phyloP scores from a whole-genome alignment of 1,284 basidiomycete genomes.

The Microbotryum silenes-acaulis region DNA sequence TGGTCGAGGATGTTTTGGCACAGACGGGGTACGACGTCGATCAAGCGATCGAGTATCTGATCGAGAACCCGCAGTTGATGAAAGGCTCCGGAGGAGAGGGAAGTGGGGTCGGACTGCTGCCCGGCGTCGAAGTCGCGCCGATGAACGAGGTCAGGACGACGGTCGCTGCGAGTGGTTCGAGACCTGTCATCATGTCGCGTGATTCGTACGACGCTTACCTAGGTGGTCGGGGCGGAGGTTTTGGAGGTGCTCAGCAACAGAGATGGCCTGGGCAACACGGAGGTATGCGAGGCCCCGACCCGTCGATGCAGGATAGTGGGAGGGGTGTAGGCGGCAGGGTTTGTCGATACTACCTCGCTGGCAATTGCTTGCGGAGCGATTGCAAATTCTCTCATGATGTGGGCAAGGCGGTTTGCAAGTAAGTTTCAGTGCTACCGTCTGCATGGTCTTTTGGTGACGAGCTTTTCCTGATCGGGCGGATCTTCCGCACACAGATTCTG shows the following conservation, averaged over 20 bases:
- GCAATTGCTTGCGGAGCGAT: conserved; percentile 89
- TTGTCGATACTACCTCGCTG: conserved; percentile 91
- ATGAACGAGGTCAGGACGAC: conserved; percentile 1
- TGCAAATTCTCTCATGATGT: conserved; percentile 67
- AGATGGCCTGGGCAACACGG: conserved; percentile 22
- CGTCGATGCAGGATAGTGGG: conserved; percentile 18
- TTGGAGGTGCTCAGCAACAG: not conserved
- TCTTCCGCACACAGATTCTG: conserved; percentile 69
- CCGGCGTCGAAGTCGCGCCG: conserved; percentile 2
- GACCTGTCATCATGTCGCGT: conserved; percentile 33
- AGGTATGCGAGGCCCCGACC: conserved; percentile 27
- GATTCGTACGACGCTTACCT: conserved; percentile 32
- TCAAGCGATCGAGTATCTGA: conserved; percentile 80
- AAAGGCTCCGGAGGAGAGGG: conserved; percentile 16
- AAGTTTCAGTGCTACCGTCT: conserved; percentile 33
- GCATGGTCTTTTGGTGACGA: not conserved
- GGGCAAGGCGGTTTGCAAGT: conserved; percentile 53
- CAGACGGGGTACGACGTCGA: conserved; percentile 90
- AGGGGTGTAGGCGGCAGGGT: conserved; percentile 46
- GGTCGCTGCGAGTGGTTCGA: conserved; percentile 18
- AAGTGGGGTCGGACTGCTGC: conserved; percentile 29
- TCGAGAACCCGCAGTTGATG: conserved; percentile 50
- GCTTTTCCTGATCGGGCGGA: not conserved
- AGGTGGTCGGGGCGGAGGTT: conserved; percentile 17
- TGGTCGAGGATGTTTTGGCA: conserved; percentile 85